Percentiles rank a stretch among this genome's conserved stretches.
Evolutionary conservation across 2,329 filamentous ascomycete species (phyloP).

Genomic region (Diplodia seriata): DNA sequence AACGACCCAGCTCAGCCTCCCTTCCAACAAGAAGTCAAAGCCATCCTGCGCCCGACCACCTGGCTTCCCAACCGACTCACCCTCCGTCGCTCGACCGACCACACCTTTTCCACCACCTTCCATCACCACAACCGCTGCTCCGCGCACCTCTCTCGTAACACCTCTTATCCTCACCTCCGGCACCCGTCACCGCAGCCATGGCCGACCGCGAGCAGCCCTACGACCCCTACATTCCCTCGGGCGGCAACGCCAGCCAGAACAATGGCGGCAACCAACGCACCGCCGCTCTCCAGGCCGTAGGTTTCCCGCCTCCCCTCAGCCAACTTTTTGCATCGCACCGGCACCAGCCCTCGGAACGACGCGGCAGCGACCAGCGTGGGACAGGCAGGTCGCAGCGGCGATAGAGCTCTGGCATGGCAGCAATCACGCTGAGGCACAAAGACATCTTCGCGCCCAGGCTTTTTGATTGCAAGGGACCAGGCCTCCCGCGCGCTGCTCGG

Average conservation of each 20-base stretch:
- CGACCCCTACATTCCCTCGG: constrained; percentile 86
- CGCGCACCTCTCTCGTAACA: constrained; percentile 15
- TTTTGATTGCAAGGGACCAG: constrained; percentile 23
- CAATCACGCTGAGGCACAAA: constrained; percentile 19
- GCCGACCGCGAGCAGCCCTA: constrained; percentile 71
- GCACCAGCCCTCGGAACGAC: neutral
- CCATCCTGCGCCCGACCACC: constrained; percentile 38
- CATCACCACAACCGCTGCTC: constrained; percentile 32
- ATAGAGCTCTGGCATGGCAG: constrained; percentile 21
- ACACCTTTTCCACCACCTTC: constrained; percentile 29
- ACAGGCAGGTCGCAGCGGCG: constrained; percentile 9
- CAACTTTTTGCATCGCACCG: constrained; percentile 3
- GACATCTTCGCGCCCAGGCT: constrained; percentile 5
- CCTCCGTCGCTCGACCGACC: constrained; percentile 22
- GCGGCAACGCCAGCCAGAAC: constrained; percentile 65
- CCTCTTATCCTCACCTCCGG: constrained; percentile 34
- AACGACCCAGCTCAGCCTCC: constrained; percentile 32
- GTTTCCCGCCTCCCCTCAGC: constrained; percentile 48
- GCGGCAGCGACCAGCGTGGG: constrained; percentile 22
- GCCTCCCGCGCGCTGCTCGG: constrained; percentile 6
- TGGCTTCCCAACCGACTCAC: constrained; percentile 30
- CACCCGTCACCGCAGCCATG: constrained; percentile 52
- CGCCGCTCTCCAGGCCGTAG: constrained; percentile 83
- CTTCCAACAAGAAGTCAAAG: constrained; percentile 28
- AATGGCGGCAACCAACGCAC: constrained; percentile 69